phyloP scores from a whole-genome alignment of 2,329 filamentous ascomycete species.

The Coleophoma eucalyptorum region DNA sequence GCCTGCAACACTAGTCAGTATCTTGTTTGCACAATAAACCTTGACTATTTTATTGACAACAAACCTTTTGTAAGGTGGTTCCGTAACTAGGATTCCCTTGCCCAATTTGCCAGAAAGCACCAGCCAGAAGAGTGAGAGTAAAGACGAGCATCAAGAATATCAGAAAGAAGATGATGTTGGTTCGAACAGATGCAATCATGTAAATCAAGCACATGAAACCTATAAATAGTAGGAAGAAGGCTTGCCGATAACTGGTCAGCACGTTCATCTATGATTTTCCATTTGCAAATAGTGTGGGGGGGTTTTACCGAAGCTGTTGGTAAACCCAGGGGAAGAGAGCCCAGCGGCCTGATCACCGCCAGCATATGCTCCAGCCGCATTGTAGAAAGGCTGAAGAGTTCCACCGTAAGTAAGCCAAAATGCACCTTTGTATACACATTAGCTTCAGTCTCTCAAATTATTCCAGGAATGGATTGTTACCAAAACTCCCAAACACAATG shows the following conservation, averaged over 20 bases:
- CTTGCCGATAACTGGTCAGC: background rate
- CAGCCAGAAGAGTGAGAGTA: constrained; percentile 56
- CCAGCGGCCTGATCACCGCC: no score
- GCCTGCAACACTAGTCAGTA: constrained; percentile 12
- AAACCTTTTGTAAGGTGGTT: background rate
- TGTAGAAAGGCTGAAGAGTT: constrained; percentile 49
- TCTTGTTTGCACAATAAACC: background rate
- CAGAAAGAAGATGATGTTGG: constrained; percentile 67
- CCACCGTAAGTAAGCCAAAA: constrained; percentile 56
- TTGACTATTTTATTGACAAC: background rate
- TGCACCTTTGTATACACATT: constrained; percentile 10
- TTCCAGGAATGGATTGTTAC: constrained; percentile 13
- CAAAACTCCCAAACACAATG: constrained; percentile 51
- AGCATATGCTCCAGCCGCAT: constrained; percentile 41
- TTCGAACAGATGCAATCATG: constrained; percentile 65
- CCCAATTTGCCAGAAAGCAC: constrained; percentile 48
- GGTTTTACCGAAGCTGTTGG: no score
- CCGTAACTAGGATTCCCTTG: constrained; percentile 3
- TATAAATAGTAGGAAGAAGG: constrained; percentile 22
- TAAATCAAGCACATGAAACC: constrained; percentile 18
- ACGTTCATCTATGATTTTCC: no score
- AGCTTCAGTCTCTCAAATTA: no score
- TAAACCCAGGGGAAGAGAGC: no score
- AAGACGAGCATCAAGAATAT: constrained; percentile 62
- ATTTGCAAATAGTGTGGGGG: no score